These are phyloP conservation scores for Lineolata rhizophorae DNA, from an alignment of 495 filamentous ascomycete species.

Conservation along the genomic window DNA sequence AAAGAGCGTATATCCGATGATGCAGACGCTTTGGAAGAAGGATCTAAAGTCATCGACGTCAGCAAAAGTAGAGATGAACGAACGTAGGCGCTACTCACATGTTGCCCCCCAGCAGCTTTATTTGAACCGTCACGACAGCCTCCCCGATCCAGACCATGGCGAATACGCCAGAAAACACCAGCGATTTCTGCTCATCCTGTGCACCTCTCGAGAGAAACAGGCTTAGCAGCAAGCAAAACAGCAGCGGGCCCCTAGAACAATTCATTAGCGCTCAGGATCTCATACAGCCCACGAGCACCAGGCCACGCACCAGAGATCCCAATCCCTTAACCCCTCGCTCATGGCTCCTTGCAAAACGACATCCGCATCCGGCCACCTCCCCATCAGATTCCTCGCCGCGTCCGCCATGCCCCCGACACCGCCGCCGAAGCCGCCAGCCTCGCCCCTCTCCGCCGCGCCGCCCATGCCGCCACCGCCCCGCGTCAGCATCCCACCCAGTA, in stretches of 20 bases:
- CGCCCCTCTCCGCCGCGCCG: slow-evolving; percentile 40
- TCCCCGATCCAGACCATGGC: slow-evolving; percentile 91
- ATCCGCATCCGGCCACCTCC: slow-evolving; percentile 51
- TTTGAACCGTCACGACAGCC: slow-evolving; percentile 94
- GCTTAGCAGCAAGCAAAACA: slow-evolving; percentile 78
- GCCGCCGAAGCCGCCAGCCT: slow-evolving; percentile 31
- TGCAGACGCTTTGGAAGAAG: slow-evolving; percentile 90
- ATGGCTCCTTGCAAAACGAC: slow-evolving; percentile 54
- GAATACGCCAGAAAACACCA: slow-evolving; percentile 92
- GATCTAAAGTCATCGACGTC: slow-evolving; percentile 32
- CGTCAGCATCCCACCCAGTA: slow-evolving; percentile 50
- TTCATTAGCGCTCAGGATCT: slow-evolving; percentile 6
- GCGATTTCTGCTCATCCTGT: slow-evolving; percentile 49
- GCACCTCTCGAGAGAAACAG: slow-evolving; percentile 65
- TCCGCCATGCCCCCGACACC: slow-evolving; percentile 37
- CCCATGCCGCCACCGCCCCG: slow-evolving; percentile 48
- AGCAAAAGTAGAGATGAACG: not conserved
- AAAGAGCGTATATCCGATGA: slow-evolving; percentile 97
- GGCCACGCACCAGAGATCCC: slow-evolving; percentile 97
- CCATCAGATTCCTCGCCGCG: slow-evolving; percentile 40
- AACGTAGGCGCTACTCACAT: slow-evolving; percentile 45
- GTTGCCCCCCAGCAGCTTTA: slow-evolving; percentile 89
- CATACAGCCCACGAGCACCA: no score
- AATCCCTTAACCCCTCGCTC: slow-evolving; percentile 74
- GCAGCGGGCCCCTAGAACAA: slow-evolving; percentile 49